Base-by-base conservation (phyloP, 768 basidiomycete genomes). In the Erythrobasidium yunnanense region DNA sequence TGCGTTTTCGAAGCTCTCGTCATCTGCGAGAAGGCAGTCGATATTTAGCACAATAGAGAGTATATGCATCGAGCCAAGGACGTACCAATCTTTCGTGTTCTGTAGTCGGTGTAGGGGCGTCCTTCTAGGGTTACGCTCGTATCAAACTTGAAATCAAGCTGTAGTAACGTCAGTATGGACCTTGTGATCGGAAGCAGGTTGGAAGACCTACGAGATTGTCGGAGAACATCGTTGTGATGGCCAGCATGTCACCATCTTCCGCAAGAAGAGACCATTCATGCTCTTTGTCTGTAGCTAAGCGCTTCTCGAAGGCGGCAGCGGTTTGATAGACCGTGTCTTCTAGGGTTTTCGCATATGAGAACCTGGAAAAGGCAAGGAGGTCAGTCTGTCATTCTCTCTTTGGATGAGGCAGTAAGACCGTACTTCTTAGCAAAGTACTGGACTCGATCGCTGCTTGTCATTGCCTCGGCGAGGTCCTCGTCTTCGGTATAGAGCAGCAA, bases 181-280 rank as follows among this genome's bases (percentile, higher is more conserved):
- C 6, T 18, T 18, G 6, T 27, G 30, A 55, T 55, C 22, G 29
- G 15, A 55, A 18, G 35, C 38, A 51, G 18, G 35, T 15, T 27
- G 13, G 38, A 29, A 7, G 29, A 35, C 60, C 27, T 32, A 66
- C 65, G 18, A 55, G 22, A 32, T 66, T 49, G 13, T 66, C 53
- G 5, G 65, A 66, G 38, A 66, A 46, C 2, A 66, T 35, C 30
- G 47, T 33, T 11, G 38, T 13, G 2, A 66, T 13, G 27, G 65
- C 65, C 33, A 66, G 8, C 65, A 66, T 55, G 27, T 66, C 65
- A 7, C 65, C 65, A 20, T 66, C 65, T 23, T 66, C 53, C 38
- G 34, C 33, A 38, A 45, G 15, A 18, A 46, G 4, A 4, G 52
- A 15, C 53, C 38, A 55, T 45, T 55, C 52, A n/a, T 35, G 27